Percentiles rank a stretch among this genome's conserved stretches.
Conservation (phyloP, 768 basidiomycete species). For the Roridomyces roridus region DNA sequence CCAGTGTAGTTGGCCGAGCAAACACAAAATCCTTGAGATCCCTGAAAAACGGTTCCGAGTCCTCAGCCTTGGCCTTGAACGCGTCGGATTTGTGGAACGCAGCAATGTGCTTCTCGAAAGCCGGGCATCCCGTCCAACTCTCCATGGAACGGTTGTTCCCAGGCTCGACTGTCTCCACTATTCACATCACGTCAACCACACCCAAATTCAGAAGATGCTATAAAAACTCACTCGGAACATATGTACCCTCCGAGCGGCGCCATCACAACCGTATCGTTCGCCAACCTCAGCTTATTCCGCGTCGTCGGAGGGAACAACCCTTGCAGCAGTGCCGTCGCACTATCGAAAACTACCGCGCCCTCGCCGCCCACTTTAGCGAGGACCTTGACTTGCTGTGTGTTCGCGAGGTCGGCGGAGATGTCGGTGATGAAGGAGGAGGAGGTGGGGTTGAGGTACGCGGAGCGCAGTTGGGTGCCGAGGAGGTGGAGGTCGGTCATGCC, state of each 20-base stretch:
- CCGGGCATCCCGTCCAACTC: constrained; percentile 74
- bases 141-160: constrained; percentile 84
- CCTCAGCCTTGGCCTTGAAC: constrained; percentile 48
- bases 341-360: constrained; percentile 87
- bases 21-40: constrained; percentile 55
- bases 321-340: constrained; percentile 83
- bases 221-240: constrained; percentile 72
- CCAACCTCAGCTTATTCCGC: constrained; percentile 75
- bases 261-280: constrained; percentile 74
- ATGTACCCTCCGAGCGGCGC: constrained; percentile 86
- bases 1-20: constrained; percentile 49
- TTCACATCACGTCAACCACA: neutral
- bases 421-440: constrained; percentile 73
- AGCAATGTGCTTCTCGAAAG: constrained; percentile 51
- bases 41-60: constrained; percentile 52
- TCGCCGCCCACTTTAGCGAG: constrained; percentile 86
- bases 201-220: neutral
- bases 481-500: constrained; percentile 64
- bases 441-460: constrained; percentile 67
- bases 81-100: constrained; percentile 48
- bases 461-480: constrained; percentile 67
- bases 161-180: constrained; percentile 88
- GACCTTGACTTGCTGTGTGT: constrained; percentile 75
- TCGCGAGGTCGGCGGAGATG: constrained; percentile 70
- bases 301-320: constrained; percentile 85